Base-by-base conservation (phyloP, 805 yeast genomes). In the Yueomyces sp. region DNA sequence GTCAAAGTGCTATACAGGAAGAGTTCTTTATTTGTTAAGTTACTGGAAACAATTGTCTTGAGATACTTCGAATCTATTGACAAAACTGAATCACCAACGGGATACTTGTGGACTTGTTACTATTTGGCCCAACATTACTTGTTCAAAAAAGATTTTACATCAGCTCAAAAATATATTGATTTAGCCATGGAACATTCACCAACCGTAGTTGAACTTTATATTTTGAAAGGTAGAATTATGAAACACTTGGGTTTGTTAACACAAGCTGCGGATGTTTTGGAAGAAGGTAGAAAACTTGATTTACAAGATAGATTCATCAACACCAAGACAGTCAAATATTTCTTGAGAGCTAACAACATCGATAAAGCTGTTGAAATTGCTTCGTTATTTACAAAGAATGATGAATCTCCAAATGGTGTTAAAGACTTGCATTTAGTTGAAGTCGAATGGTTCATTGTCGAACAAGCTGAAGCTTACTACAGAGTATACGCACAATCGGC, bases 251-350 rank as follows among this genome's bases (percentile, higher is more conserved):
- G 85, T n/a, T 69, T 78, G 45, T 53, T 74, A 29, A 55, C 49
- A 1, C 72, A 69, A 29, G 96, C 96, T 11, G 75, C 82, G 26
- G 72, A 70, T 12, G 57, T 70, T 29, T 76, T 87, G 73, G 74
- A 79, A 46, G 72, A 69, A 44, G 96, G 90, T 12, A 73, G 96
- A 52, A 59, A 68, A 43, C 63, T 83, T 44, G 96, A 92, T 59
- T 70, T 83, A 45, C 95, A 86, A 60, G 99, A 92, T 63, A 70
- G 98, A 50, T 90, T 85, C 59, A 76, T 92, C 56, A 92, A 92
- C 61, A 76, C 95, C 44, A 87, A 86, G 56, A 72, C 95, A 5
- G 83, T 84, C 40, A 86, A 86, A 59, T 92, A 92, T 56, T 76
- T 74, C 42, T 62, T 90, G 47, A 73, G 96, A 54, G 86, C 92